These are phyloP conservation scores for Panaeolus papilionaceus DNA, from an alignment of 768 basidiomycete genomes.

Conservation along the genomic window DNA sequence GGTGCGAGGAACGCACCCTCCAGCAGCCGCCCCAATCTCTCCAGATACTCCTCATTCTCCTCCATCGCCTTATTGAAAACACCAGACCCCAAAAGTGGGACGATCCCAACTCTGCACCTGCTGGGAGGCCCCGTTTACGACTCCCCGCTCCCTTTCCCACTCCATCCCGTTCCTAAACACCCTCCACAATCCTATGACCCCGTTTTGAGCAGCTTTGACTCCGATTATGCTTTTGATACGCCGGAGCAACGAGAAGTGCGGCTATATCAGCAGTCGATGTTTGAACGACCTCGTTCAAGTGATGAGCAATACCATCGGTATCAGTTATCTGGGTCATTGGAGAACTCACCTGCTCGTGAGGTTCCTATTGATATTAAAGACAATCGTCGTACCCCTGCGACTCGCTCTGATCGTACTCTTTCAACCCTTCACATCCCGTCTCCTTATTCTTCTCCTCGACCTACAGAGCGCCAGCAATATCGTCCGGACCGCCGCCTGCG, in stretches of 20 bases:
- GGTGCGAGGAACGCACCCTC: not conserved
- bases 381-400: not conserved
- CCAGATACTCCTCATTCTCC: not conserved
- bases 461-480: not conserved
- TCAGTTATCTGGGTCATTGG: not conserved
- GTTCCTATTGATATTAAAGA: not conserved
- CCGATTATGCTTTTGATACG: not conserved
- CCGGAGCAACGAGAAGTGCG: not conserved
- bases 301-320: not conserved
- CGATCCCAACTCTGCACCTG: not conserved
- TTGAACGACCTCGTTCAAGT: not conserved
- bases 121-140: not conserved
- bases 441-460: not conserved
- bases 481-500: not conserved
- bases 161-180: not conserved
- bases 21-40: not conserved
- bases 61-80: not conserved
- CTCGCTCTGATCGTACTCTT: not conserved
- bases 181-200: slow-evolving; percentile 2
- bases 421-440: not conserved
- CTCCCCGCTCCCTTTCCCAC: not conserved
- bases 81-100: not conserved
- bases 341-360: not conserved
- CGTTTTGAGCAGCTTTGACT: not conserved
- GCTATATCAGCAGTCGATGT: not conserved